Percentiles rank a stretch among this genome's conserved stretches.
Evolutionary conservation across 2,329 filamentous ascomycete genomes (phyloP).

Genomic region (Fusarium drepaniforme): DNA sequence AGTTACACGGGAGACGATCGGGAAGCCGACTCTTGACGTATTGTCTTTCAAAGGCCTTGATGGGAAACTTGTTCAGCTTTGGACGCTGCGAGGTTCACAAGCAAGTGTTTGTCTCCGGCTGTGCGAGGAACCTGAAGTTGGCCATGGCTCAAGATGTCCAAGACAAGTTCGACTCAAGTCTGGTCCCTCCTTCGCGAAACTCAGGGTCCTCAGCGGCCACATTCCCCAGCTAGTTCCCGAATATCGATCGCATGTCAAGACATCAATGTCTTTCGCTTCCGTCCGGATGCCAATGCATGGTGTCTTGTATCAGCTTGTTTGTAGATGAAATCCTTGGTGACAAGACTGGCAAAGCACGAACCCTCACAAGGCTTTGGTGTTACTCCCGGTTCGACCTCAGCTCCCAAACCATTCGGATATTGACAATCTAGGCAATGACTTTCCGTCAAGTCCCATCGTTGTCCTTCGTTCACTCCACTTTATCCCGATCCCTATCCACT

Average conservation of each 20-base stretch:
- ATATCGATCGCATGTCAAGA: conserved; percentile 33
- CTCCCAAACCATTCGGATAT: not conserved
- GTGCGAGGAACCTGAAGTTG: conserved; percentile 1
- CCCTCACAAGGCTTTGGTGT: not conserved
- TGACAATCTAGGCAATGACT: conserved; percentile 15
- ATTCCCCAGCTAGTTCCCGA: not conserved
- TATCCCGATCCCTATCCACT: conserved; percentile 13
- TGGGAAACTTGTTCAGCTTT: conserved; percentile 13
- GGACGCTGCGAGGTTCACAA: conserved; percentile 6
- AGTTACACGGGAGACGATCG: conserved; percentile 23
- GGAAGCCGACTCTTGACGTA: conserved; percentile 13
- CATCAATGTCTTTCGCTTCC: conserved; percentile 36
- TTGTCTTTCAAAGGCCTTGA: not conserved
- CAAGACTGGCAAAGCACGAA: not conserved
- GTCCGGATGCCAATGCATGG: conserved; percentile 13
- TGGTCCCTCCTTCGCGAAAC: not conserved
- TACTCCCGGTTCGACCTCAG: not conserved
- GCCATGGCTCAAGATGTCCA: not conserved
- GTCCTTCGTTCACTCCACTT: conserved; percentile 23
- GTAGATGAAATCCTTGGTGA: not conserved
- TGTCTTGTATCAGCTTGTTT: conserved; percentile 21
- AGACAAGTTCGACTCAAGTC: conserved; percentile 4
- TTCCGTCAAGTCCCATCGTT: conserved; percentile 22
- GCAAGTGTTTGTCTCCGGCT: conserved; percentile 23
- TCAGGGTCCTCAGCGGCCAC: not conserved